Conservation (phyloP, 2,329 filamentous ascomycete genomes). For the Fusarium zealandicum region DNA sequence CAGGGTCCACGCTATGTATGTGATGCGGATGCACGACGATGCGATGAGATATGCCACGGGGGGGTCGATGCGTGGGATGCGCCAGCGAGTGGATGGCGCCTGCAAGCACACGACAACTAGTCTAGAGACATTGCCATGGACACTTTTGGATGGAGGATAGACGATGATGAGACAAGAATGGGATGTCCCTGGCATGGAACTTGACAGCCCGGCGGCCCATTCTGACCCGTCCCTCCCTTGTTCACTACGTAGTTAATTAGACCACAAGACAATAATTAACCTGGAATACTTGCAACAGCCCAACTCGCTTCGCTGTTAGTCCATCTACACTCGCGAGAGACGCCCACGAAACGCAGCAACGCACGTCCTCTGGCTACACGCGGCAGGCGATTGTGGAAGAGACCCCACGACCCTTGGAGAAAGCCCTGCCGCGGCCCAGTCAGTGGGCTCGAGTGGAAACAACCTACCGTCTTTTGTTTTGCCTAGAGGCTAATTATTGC, state of each 20-base stretch:
- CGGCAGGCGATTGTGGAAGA: not conserved
- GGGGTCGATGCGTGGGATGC: conserved; percentile 22
- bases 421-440: too few relatives aligned
- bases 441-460: too few relatives aligned
- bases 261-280: not conserved
- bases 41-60: conserved; percentile 29
- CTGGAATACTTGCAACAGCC: too few relatives aligned
- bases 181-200: too few relatives aligned
- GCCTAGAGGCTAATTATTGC: not conserved
- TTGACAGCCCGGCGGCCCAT: too few relatives aligned
- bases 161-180: too few relatives aligned
- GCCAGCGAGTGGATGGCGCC: conserved; percentile 7
- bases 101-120: not conserved
- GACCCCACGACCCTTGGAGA: too few relatives aligned
- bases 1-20: conserved; percentile 15
- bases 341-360: conserved; percentile 6
- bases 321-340: conserved; percentile 1
- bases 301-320: not conserved
- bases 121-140: not conserved
- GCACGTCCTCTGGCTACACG: not conserved
- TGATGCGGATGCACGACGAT: conserved; percentile 21
- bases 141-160: too few relatives aligned
- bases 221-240: too few relatives aligned
- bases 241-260: not conserved
- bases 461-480: too few relatives aligned